phyloP scores from a whole-genome alignment of 2,329 filamentous ascomycete genomes.

The Penicillium oxalicum region DNA sequence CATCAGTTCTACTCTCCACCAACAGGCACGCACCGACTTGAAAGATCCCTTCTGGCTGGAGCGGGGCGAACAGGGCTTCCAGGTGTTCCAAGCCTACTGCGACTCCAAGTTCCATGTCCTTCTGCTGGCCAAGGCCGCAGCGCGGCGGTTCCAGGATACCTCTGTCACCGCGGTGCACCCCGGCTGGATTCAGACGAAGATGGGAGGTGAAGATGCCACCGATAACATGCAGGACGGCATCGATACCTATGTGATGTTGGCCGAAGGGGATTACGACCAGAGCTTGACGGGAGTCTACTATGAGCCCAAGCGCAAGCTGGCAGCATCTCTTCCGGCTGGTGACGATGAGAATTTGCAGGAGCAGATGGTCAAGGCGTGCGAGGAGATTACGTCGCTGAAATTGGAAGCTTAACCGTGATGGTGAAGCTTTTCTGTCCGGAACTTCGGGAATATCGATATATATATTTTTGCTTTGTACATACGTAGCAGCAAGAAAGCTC shows the following conservation, averaged over 20 bases:
- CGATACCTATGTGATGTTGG: constrained; percentile 46
- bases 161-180: constrained; percentile 45
- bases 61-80: constrained; percentile 30
- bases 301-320: constrained; percentile 17
- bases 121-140: constrained; percentile 50
- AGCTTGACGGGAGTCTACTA: constrained; percentile 16
- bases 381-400: constrained; percentile 15
- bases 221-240: constrained; percentile 44
- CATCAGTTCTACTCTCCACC: constrained; percentile 47
- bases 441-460: too few relatives aligned
- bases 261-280: constrained; percentile 25
- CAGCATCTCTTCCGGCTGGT: constrained; percentile 8
- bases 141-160: constrained; percentile 41
- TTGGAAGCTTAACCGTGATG: constrained; percentile 2
- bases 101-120: constrained; percentile 54
- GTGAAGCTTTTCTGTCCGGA: too few relatives aligned
- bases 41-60: constrained; percentile 38
- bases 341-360: constrained; percentile 16
- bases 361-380: constrained; percentile 16
- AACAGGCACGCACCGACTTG: constrained; percentile 39
- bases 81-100: constrained; percentile 41
- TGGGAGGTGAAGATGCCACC: constrained; percentile 44
- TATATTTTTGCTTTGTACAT: too few relatives aligned
- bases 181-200: constrained; percentile 50
- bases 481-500: too few relatives aligned